Percentiles rank a stretch among this genome's conserved stretches.
These are phyloP conservation scores for Uromyces viciae-fabae DNA, from an alignment of 1,284 basidiomycete genomes.

Conservation along the genomic window DNA sequence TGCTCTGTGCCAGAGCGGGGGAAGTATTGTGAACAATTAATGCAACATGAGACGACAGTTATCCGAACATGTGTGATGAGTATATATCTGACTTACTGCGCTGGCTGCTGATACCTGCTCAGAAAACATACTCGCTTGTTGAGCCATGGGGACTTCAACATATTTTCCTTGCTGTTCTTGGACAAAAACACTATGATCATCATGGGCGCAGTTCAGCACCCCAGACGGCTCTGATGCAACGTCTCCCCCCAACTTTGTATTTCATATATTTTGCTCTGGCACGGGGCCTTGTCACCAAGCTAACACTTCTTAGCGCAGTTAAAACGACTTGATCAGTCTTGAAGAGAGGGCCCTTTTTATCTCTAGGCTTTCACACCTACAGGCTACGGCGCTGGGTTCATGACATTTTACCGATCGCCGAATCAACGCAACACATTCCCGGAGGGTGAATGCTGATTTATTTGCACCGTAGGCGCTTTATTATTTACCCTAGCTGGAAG, in stretches of 20 bases:
- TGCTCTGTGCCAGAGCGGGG: no score
- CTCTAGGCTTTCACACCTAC: neutral
- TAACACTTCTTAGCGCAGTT: neutral
- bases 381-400: neutral
- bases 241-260: neutral
- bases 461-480: constrained; percentile 13
- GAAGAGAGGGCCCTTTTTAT: neutral
- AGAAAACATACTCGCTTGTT: constrained; percentile 3
- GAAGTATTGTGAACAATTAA: neutral
- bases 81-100: constrained; percentile 11
- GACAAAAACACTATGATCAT: neutral
- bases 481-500: constrained; percentile 9
- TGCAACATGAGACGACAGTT: neutral
- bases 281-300: neutral
- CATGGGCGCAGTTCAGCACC: neutral
- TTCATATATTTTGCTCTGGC: neutral
- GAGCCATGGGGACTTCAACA: neutral
- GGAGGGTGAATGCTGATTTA: constrained; percentile 1
- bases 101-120: constrained; percentile 15
- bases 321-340: neutral
- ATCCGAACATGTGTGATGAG: constrained; percentile 19
- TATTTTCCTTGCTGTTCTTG: neutral
- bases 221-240: neutral
- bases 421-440: neutral
- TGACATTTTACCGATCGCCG: neutral